Conservation (phyloP, 805 yeast species). For the Myxozyma vanderwaltii region DNA sequence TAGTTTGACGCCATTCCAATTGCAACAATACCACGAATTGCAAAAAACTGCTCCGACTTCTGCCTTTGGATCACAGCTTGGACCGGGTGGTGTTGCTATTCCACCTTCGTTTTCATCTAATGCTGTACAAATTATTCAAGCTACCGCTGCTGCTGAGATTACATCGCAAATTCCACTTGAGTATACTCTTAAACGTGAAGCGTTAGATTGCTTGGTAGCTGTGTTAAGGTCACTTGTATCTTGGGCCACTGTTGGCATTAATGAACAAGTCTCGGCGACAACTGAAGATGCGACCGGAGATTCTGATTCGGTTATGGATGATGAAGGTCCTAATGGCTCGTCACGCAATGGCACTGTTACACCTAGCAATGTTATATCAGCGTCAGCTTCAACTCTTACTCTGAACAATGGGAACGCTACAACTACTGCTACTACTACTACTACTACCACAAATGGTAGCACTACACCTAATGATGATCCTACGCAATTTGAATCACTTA, state of each 20-base stretch:
- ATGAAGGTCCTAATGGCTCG: neutral
- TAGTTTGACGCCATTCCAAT: slow-evolving; percentile 70
- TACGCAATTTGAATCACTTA: slow-evolving; percentile 78
- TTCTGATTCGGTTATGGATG: slow-evolving; percentile 21
- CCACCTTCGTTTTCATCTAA: slow-evolving; percentile 70
- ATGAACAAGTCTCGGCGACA: slow-evolving; percentile 4
- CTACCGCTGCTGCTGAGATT: slow-evolving; percentile 15
- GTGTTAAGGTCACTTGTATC: slow-evolving; percentile 76
- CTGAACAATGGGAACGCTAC: neutral
- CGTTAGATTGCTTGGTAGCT: slow-evolving; percentile 78
- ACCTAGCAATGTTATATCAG: neutral
- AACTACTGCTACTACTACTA: neutral
- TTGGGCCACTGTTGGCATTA: slow-evolving; percentile 75
- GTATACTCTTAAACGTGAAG: slow-evolving; percentile 78
- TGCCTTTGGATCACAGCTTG: slow-evolving; percentile 8
- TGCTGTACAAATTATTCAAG: slow-evolving; percentile 18
- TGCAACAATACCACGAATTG: slow-evolving; percentile 54
- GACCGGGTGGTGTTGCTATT: slow-evolving; percentile 43
- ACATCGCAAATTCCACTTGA: slow-evolving; percentile 57
- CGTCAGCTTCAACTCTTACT: slow-evolving; percentile 1
- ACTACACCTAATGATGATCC: slow-evolving; percentile 59
- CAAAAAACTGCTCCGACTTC: slow-evolving; percentile 16
- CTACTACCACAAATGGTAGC: slow-evolving; percentile 11
- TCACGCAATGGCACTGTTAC: neutral
- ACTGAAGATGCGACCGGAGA: slow-evolving; percentile 7